Evolutionary conservation across 306 rosid species (phyloP).

Genomic region (Coriaria nepalensis): DNA sequence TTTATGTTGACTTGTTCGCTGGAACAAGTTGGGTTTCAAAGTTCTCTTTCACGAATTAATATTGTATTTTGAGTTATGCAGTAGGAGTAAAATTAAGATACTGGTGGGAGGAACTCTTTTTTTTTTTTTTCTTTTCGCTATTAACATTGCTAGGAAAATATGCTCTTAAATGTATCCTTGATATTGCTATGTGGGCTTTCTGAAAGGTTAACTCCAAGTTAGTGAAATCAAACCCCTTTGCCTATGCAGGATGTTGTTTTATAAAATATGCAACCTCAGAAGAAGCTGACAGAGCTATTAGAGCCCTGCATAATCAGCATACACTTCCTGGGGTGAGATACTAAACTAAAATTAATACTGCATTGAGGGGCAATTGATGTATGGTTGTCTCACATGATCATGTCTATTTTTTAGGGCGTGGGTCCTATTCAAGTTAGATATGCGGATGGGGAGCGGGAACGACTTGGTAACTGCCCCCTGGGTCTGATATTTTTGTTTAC

Average conservation of each 20-base stretch:
- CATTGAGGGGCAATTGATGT: conserved; percentile 8
- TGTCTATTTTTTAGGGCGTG: conserved; percentile 42
- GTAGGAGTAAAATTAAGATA: too few species aligned
- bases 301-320: conserved; percentile 86
- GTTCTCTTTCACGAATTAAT: too few species aligned
- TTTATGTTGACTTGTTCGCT: too few species aligned
- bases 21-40: too few species aligned
- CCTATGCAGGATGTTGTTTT: conserved; percentile 96
- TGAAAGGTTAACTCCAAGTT: conserved; percentile 8
- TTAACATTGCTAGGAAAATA: conserved; percentile 1
- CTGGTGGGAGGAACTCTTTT: too few species aligned
- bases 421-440: conserved; percentile 98
- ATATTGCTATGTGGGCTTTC: conserved; percentile 9
- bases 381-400: conserved; percentile 16
- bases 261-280: conserved; percentile 82
- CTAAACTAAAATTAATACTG: conserved; percentile 12
- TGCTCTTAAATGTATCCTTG: not conserved
- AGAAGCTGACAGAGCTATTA: conserved; percentile 92
- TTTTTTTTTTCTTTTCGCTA: conserved; percentile 1
- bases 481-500: conserved; percentile 10
- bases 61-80: too few species aligned
- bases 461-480: conserved; percentile 58
- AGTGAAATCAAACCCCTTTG: conserved; percentile 22
- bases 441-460: conserved; percentile 98
- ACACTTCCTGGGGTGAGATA: conserved; percentile 92